Conservation (phyloP, 495 filamentous ascomycete species). For the Hypoxylon intermedium region DNA sequence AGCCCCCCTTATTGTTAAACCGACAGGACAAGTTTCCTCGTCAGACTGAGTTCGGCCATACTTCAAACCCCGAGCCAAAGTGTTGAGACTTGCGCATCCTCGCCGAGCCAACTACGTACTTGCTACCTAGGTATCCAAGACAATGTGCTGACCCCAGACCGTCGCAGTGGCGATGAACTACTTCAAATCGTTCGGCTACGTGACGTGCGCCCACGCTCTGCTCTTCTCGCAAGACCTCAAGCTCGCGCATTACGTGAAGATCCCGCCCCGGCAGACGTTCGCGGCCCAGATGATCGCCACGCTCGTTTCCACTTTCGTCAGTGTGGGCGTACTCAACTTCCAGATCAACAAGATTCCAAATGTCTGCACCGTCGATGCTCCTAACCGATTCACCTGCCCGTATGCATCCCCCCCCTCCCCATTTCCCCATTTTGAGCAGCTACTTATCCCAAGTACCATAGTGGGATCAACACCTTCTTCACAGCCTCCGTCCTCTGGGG, state of each 20-base stretch:
- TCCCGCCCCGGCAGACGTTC: slow-evolving; percentile 52
- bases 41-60: not conserved
- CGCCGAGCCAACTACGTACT: not conserved
- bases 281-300: slow-evolving; percentile 53
- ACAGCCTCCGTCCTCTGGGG: slow-evolving; percentile 55
- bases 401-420: slow-evolving; percentile 5
- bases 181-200: slow-evolving; percentile 54
- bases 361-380: slow-evolving; percentile 50
- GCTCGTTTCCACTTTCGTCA: slow-evolving; percentile 49
- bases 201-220: slow-evolving; percentile 51
- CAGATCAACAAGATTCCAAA: slow-evolving; percentile 46
- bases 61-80: not conserved
- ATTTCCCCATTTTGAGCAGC: not conserved
- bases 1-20: too few species aligned
- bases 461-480: slow-evolving; percentile 52
- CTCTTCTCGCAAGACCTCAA: slow-evolving; percentile 51
- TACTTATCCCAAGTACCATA: not conserved
- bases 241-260: slow-evolving; percentile 56
- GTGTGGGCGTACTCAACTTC: slow-evolving; percentile 51
- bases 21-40: too few species aligned
- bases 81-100: not conserved
- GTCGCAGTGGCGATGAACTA: slow-evolving; percentile 50
- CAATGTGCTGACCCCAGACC: not conserved
- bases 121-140: too few species aligned
- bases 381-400: slow-evolving; percentile 51